Evolutionary conservation across 352 stramenopile genomes (phyloP), one percentile per base, ranked within the genome.

Genomic region (Achlya hypogyna): DNA sequence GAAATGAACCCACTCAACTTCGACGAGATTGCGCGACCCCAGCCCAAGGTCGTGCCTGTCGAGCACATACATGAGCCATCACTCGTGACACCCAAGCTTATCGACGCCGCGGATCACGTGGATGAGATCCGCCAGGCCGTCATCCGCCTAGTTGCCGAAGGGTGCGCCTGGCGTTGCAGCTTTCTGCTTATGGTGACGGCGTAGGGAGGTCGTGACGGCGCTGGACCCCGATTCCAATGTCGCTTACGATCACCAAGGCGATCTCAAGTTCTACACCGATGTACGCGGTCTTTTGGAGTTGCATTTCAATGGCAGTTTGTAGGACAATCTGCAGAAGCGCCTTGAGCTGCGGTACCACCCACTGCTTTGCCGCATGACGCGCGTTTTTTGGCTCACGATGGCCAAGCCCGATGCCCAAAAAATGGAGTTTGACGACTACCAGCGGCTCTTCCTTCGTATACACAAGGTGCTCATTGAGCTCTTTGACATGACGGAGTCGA

Each of bases 381-480:
- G 87, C 51, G 72, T 82, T 0, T 79, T 93, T 20, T 93, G 84
- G 84, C 72, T 82, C 9, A 84, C 75, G 28, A 78, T 74, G 4
- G 54, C 71, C 6, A 69, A 79, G 2, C 51, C 64, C 9, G 47
- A 74, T n/a, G 69, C 73, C 34, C 49, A 69, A 8, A 69, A 62
- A 0, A 62, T 93, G 45, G 69, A 43, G 22, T 91, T 82, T 59
- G 28, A 53, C 4, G 76, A 83, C 34, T 93, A 91, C 65, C 75
- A 89, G 51, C 74, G 60, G 8, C 89, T 81, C 62, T 89, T 91
- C 78, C 45, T 93, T 47, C 81, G 81, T 1, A 69, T 93, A 10
- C 84, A 93, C 54, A 81, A 82, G 6, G 75, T 93, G 29, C 87
- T 93, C 43, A 67, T 93, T 2, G 82, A 83, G 1, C 78, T 91